Percentiles rank a stretch among this genome's conserved stretches.
phyloP scores from a whole-genome alignment of 1,284 basidiomycete genomes.

The Salmacisia buchloeana region DNA sequence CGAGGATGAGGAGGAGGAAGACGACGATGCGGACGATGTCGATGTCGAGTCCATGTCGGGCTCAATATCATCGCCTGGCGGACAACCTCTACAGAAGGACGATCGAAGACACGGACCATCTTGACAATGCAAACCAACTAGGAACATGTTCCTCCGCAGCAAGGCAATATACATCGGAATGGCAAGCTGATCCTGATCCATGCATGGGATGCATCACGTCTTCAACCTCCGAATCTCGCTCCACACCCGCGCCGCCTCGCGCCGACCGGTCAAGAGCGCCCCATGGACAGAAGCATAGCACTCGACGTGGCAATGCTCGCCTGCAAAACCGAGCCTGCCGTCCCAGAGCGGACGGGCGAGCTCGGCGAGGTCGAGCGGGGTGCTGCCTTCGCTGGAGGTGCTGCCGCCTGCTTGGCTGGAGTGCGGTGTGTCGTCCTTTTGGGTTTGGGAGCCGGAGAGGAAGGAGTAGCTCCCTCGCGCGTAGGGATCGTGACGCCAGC shows the following conservation, averaged over 20 bases:
- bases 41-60: not conserved
- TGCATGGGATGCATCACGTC: too few species aligned
- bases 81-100: not conserved
- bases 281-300: slow-evolving; percentile 13
- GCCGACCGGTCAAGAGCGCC: slow-evolving; percentile 6
- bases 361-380: slow-evolving; percentile 55
- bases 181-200: too few species aligned
- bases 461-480: not conserved
- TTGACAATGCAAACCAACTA: too few species aligned
- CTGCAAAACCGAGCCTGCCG: slow-evolving; percentile 55
- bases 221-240: slow-evolving; percentile 1
- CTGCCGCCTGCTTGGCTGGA: too few species aligned
- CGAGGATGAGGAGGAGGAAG: not conserved
- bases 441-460: not conserved
- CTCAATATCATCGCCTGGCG: not conserved
- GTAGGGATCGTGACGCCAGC: slow-evolving; percentile 3
- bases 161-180: too few species aligned
- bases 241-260: slow-evolving; percentile 6
- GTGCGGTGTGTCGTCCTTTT: not conserved
- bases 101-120: not conserved
- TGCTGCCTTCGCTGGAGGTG: slow-evolving; percentile 45
- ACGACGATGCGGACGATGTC: not conserved
- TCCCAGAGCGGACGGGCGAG: slow-evolving; percentile 53
- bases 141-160: too few species aligned
- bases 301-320: slow-evolving; percentile 51